Evolutionary conservation across 169 alveolate species (phyloP), one percentile per base, ranked within the genome.

Genomic region (Pseudocohnilembus persalinus): DNA sequence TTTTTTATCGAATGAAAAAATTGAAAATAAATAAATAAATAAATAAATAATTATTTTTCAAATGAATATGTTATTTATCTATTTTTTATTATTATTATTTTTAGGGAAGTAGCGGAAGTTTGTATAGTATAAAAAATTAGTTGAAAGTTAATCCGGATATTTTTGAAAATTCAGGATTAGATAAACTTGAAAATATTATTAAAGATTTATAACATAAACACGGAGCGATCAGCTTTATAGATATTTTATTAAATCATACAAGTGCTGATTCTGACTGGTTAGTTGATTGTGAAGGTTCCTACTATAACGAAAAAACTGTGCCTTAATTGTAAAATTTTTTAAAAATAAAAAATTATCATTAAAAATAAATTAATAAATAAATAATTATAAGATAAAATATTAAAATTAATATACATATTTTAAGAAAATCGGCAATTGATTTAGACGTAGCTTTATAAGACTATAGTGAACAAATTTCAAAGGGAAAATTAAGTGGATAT

Each of bases 221-320:
- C 77, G 97, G 97, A 4, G 82, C 95, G 29, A 89, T 96, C n/a
- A 90, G 97, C 49, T 89, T 97, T n/a, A 92, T 96, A 65, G 99
- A 98, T 90, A 87, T 98, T 64, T 98, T 98, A 25, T 87, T 97
- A 28, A 98, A 98, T 87, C 99, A 98, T 87, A 96, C 98, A 24
- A 98, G 99, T 0, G 92, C 84, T 88, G 95, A 97, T 84, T 89
- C 97, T 29, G 95, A 94, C 0, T 98, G 98, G 98, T 87, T 96
- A 0, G 82, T 75, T 32, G 96, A 94, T 11, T 97, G 96, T 49
- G 98, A 98, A 20, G 98, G 96, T 84, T 92, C 97, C 63, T 98
- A 97, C 24, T 97, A 90, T 81, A 90, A 92, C 85, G 91, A 93
- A 31, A 93, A 83, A 35, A 97, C 93, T 77, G 83, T 97, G 31